phyloP scores from a whole-genome alignment of 2,329 filamentous ascomycete genomes.

The Aspergillaceae sp. region DNA sequence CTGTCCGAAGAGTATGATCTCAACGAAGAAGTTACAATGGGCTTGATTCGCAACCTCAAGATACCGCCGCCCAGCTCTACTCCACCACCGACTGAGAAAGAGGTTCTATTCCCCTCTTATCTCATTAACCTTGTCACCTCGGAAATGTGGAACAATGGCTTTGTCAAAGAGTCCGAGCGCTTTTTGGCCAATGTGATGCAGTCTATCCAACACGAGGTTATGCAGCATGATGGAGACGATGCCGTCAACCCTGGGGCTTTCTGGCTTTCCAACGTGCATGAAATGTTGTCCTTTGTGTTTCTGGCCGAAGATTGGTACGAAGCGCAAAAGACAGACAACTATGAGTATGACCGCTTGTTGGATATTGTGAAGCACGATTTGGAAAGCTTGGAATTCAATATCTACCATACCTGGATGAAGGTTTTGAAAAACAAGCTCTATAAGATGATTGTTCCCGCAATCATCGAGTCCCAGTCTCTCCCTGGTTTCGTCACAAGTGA shows the following conservation, averaged over 20 bases:
- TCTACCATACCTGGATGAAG: conserved; percentile 99
- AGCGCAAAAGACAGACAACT: conserved; percentile 97
- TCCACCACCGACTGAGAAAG: conserved; percentile 91
- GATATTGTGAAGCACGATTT: conserved; percentile 99
- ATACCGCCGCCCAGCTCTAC: conserved; percentile 82
- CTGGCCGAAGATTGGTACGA: conserved; percentile 99
- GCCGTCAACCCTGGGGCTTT: conserved; percentile 95
- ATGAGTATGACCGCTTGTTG: conserved; percentile 92
- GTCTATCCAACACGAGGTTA: conserved; percentile 97
- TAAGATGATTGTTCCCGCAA: conserved; percentile 99
- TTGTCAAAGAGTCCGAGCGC: conserved; percentile 97
- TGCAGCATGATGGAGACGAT: conserved; percentile 96
- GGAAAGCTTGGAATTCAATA: conserved; percentile 98
- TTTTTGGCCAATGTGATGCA: conserved; percentile 99
- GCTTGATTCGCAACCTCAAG: conserved; percentile 91
- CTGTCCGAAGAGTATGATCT: conserved; percentile 91
- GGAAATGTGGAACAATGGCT: conserved; percentile 99
- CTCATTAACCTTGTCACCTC: conserved; percentile 98
- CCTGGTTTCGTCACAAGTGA: conserved; percentile 98
- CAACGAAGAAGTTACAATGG: conserved; percentile 95
- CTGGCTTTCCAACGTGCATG: conserved; percentile 98
- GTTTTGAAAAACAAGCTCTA: conserved; percentile 97
- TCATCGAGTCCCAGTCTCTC: conserved; percentile 96
- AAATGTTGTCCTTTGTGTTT: conserved; percentile 99
- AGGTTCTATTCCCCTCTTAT: conserved; percentile 96